A percentile compares a stretch with the other conserved stretches of the same genome.
These are phyloP conservation scores for Scutellaria galericulata DNA, from an alignment of 257 asterid genomes.

Conservation along the genomic window DNA sequence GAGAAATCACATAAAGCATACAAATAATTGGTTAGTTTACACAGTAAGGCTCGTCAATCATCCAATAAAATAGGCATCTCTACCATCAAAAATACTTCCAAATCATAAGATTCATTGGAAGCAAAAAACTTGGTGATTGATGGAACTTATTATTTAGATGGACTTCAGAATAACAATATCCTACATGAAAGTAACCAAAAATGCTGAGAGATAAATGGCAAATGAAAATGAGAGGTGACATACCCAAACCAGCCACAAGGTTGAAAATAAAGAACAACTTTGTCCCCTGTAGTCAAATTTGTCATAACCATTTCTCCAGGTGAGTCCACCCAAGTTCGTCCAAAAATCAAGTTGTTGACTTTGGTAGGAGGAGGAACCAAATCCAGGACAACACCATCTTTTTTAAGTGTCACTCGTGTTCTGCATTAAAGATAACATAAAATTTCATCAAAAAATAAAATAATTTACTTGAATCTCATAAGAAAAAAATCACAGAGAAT, in stretches of 20 bases:
- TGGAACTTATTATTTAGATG: background rate
- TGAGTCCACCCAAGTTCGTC: constrained; percentile 99
- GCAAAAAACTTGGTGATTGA: background rate
- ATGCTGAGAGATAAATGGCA: background rate
- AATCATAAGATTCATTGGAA: background rate
- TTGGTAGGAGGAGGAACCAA: constrained; percentile 98
- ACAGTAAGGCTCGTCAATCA: constrained; percentile 17
- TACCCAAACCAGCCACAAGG: constrained; percentile 99
- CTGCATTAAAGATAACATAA: constrained; percentile 51
- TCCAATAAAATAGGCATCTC: constrained; percentile 20
- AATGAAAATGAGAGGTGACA: constrained; percentile 29
- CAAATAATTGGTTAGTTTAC: constrained; percentile 1
- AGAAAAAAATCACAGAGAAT: constrained; percentile 4
- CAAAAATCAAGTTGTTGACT: constrained; percentile 91
- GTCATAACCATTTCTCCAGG: constrained; percentile 95
- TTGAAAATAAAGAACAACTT: constrained; percentile 91
- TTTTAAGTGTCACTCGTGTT: constrained; percentile 84
- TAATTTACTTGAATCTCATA: background rate
- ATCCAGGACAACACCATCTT: constrained; percentile 78
- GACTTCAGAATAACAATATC: constrained; percentile 12
- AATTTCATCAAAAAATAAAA: constrained; percentile 13
- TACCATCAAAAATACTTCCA: constrained; percentile 22
- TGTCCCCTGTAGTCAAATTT: constrained; percentile 93
- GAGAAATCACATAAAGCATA: background rate
- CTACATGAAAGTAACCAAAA: background rate